Conservation (phyloP, 148 eudicot species). For the Rhododendron vialii region DNA sequence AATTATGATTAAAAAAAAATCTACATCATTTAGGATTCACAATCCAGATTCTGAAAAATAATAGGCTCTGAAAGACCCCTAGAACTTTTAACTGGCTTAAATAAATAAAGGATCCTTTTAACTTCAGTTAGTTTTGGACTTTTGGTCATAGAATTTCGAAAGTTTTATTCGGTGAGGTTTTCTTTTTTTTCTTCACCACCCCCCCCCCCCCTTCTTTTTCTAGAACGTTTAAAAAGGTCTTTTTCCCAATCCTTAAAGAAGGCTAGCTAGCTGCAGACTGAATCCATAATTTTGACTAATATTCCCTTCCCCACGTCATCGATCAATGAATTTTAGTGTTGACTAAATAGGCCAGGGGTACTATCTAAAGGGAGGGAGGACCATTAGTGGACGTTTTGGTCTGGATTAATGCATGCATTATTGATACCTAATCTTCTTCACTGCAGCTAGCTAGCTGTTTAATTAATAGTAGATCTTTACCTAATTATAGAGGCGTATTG, state of each 20-base stretch:
- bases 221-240: not conserved
- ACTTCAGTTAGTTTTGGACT: no score
- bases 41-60: no score
- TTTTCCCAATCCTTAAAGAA: not conserved
- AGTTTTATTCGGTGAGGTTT: not conserved
- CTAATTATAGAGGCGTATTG: not conserved
- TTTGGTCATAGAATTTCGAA: not conserved
- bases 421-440: not conserved
- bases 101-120: no score
- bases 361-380: not conserved
- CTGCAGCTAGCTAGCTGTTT: not conserved
- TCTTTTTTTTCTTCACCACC: no score
- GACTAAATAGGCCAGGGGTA: not conserved
- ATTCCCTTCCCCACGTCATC: not conserved
- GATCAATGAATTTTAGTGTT: not conserved
- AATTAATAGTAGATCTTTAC: not conserved
- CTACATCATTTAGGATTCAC: no score
- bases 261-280: not conserved
- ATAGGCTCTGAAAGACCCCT: no score
- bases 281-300: not conserved
- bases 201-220: no score
- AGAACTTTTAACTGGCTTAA: no score
- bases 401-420: not conserved
- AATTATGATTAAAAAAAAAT: no score
- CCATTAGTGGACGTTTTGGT: not conserved